Conservation (phyloP, 352 stramenopile genomes). For the Phytopythium kandeliae region DNA sequence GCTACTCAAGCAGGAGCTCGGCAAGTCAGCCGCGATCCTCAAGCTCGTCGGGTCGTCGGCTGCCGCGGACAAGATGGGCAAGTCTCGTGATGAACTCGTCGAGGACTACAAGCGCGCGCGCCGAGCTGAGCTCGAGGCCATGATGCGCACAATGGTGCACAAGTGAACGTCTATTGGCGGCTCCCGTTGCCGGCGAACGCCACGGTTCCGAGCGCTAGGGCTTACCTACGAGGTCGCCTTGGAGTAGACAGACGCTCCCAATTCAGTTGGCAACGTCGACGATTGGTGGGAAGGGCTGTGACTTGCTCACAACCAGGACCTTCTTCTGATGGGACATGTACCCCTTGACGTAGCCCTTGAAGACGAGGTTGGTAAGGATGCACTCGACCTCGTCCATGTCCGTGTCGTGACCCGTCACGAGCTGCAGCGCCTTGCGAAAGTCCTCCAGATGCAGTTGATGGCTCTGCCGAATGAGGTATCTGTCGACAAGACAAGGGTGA, state of each 20-base stretch:
- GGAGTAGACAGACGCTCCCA: too few relatives aligned
- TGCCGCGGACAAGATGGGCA: constrained; percentile 23
- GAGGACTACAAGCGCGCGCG: constrained; percentile 61
- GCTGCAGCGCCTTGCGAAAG: constrained; percentile 84
- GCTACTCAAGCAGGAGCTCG: constrained; percentile 1
- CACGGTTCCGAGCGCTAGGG: neutral
- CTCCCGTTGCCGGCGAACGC: too few relatives aligned
- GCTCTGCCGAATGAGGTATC: constrained; percentile 74
- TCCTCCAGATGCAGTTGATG: constrained; percentile 90
- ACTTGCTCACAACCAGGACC: constrained; percentile 94
- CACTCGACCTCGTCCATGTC: constrained; percentile 97
- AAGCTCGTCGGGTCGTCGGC: constrained; percentile 35
- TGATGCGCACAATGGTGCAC: constrained; percentile 62
- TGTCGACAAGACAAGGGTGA: constrained; percentile 11
- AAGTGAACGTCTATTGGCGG: constrained; percentile 19
- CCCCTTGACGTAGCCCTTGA: constrained; percentile 93
- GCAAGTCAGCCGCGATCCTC: constrained; percentile 43
- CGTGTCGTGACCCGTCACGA: constrained; percentile 80
- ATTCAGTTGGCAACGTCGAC: constrained; percentile 57
- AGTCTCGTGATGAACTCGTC: constrained; percentile 46
- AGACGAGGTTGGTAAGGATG: constrained; percentile 96
- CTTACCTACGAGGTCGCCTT: neutral
- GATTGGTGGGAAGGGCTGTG: constrained; percentile 90
- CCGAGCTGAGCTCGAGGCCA: constrained; percentile 55
- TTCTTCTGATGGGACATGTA: constrained; percentile 98